These are phyloP conservation scores for Plasmodium gonderi DNA, from an alignment of 169 alveolate genomes.

Conservation along the genomic window DNA sequence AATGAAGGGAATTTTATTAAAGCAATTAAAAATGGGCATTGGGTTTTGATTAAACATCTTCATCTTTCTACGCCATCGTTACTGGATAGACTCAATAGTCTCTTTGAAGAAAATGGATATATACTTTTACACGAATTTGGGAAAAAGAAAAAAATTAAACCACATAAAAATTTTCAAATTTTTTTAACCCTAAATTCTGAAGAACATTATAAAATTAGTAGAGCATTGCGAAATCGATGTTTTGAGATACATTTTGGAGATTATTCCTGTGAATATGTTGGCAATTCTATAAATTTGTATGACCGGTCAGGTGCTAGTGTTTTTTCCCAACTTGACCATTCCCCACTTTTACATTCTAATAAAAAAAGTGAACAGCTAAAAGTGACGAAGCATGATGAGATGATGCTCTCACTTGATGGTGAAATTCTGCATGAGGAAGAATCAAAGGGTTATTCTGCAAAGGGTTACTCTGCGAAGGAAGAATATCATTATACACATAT, in stretches of 20 bases:
- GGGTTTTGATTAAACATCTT: slow-evolving; percentile 92
- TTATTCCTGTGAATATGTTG: slow-evolving; percentile 3
- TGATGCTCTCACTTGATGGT: background rate
- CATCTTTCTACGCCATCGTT: slow-evolving; percentile 93
- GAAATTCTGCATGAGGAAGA: too few species aligned
- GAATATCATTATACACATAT: too few species aligned
- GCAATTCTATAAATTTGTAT: background rate
- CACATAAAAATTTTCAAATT: slow-evolving; percentile 92
- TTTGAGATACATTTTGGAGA: slow-evolving; percentile 83
- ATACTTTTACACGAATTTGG: slow-evolving; percentile 84
- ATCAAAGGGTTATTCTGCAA: too few species aligned
- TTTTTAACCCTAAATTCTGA: slow-evolving; percentile 85
- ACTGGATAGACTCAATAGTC: slow-evolving; percentile 94
- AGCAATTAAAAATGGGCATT: slow-evolving; percentile 93
- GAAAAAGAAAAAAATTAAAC: slow-evolving; percentile 86
- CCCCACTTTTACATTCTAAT: background rate
- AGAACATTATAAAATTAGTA: slow-evolving; percentile 83
- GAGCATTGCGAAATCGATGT: slow-evolving; percentile 93
- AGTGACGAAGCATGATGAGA: background rate
- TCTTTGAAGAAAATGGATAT: slow-evolving; percentile 90
- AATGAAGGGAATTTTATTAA: slow-evolving; percentile 90
- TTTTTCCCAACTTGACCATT: background rate
- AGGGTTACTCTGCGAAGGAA: too few species aligned
- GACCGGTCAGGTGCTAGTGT: background rate
- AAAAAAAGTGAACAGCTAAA: background rate